Base-by-base conservation (phyloP, 225 moss, liverwort and hornwort genomes). In the Pleurozium schreberi region DNA sequence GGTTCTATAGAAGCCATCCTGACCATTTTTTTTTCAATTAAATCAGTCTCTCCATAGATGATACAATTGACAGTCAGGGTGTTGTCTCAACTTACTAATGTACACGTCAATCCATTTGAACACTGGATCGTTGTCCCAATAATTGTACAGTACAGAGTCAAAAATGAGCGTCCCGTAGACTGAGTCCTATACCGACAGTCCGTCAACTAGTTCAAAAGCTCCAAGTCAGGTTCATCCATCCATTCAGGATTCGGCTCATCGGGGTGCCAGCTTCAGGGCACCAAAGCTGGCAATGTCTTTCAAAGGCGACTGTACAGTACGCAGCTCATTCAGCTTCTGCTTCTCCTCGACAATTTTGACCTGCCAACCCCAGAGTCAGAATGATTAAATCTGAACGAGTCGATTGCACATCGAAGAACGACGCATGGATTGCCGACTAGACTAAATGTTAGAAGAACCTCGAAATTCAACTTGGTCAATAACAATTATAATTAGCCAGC, bases 331-430 rank as follows among this genome's bases (percentile, higher is more conserved):
- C 86, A 98, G 88, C 57, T 95, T 92, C 63, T 93, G 93, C 87
- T 94, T 97, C 92, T 98, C 98, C 78, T 92, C 95, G 31, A 84
- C 91, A 59, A 98, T 94, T 93, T 92, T 95, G 45, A 89, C 92
- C 97, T 98, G 94, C n/a, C 81, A 89, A 83, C 33, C 43, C 59
- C 74, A 84, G 40, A 71, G n/a, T n/a, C n/a, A n/a, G n/a, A 82
- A 67, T 66, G 83, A 52, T 92, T 85, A 90, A 75, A 60, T 60
- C 74, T 64, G 65, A 59, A 81, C 30, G 12, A 76, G 63, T 36
- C 53, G n/a, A n/a, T n/a, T n/a, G 65, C 82, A 55, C 57, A 15
- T 8, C 6, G 42, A 70, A 50, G 34, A 82, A 57, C 42, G 47
- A 78, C 86, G 77, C 78, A 40, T 60, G n/a, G n/a, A n/a, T n/a